These are phyloP conservation scores for Globisporangium radiosum DNA, from an alignment of 352 stramenopile species.

Conservation along the genomic window DNA sequence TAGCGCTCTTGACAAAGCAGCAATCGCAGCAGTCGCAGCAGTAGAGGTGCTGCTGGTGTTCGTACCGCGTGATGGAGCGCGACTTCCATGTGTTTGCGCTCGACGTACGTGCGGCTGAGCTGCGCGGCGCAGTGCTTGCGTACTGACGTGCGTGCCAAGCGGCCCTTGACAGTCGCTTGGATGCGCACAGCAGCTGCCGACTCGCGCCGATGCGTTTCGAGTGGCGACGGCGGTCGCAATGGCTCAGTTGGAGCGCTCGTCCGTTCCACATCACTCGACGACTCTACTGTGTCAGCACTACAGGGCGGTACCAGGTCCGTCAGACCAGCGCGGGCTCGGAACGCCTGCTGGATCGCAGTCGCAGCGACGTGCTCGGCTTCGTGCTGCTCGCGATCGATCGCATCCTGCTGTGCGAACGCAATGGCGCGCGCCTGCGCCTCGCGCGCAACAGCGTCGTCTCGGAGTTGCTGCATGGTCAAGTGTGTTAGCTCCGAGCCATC, in stretches of 20 bases:
- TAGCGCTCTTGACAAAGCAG: background rate
- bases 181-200: conserved; percentile 26
- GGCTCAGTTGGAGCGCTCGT: too few species aligned
- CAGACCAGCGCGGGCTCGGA: conserved; percentile 10
- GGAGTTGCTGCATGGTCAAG: conserved; percentile 2
- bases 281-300: too few species aligned
- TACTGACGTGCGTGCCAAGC: conserved; percentile 17
- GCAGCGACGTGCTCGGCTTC: conserved; percentile 38
- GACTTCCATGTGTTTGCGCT: conserved; percentile 42
- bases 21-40: too few species aligned
- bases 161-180: conserved; percentile 27
- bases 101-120: conserved; percentile 59
- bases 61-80: conserved; percentile 41
- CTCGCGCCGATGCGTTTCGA: conserved; percentile 2
- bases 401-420: background rate
- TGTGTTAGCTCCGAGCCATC: too few species aligned
- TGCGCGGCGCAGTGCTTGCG: conserved; percentile 20
- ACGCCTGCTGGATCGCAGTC: conserved; percentile 33
- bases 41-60: background rate
- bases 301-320: background rate
- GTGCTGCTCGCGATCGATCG: conserved; percentile 20
- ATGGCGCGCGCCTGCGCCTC: conserved; percentile 15
- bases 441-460: conserved; percentile 15
- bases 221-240: too few species aligned
- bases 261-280: too few species aligned